These are phyloP conservation scores for Chaetomiaceae sp. DNA, from an alignment of 2,329 filamentous ascomycete species.

Conservation along the genomic window DNA sequence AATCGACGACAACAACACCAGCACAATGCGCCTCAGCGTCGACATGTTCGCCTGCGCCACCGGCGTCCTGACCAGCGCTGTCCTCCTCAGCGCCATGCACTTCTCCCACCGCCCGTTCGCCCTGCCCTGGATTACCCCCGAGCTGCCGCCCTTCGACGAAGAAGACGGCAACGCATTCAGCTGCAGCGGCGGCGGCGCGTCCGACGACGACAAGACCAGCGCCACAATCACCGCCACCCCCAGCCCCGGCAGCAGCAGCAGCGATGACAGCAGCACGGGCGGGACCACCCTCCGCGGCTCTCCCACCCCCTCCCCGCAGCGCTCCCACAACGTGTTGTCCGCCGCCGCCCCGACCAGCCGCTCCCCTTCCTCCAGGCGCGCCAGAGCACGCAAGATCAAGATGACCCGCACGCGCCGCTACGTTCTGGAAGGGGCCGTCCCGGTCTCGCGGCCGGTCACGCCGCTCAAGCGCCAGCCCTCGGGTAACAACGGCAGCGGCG, in stretches of 20 bases:
- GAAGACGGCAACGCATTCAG: too few species aligned
- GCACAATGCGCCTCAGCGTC: constrained; percentile 17
- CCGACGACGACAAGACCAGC: constrained; percentile 1
- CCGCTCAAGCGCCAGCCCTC: neutral
- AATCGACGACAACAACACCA: constrained; percentile 6
- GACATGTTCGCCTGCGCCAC: constrained; percentile 26
- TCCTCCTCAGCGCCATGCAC: constrained; percentile 1
- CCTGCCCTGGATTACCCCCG: constrained; percentile 6
- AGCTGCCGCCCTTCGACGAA: neutral
- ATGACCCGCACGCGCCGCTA: constrained; percentile 5
- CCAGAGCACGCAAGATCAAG: neutral
- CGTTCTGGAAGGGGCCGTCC: constrained; percentile 2
- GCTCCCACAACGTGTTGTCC: too few species aligned
- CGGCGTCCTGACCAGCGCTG: constrained; percentile 6
- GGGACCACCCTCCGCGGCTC: too few species aligned
- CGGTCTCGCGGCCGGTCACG: neutral
- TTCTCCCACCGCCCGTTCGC: constrained; percentile 8
- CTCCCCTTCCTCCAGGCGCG: neutral
- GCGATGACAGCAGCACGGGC: too few species aligned
- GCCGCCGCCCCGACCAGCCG: constrained; percentile 1
- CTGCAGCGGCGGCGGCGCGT: neutral
- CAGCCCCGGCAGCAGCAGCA: neutral
- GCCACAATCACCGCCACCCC: neutral
- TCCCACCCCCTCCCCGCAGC: too few species aligned
- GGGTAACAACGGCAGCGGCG: neutral